Evolutionary conservation across 768 basidiomycete genomes (phyloP), one percentile per base, ranked within the genome.

Genomic region (Kwoniella shandongensis): DNA sequence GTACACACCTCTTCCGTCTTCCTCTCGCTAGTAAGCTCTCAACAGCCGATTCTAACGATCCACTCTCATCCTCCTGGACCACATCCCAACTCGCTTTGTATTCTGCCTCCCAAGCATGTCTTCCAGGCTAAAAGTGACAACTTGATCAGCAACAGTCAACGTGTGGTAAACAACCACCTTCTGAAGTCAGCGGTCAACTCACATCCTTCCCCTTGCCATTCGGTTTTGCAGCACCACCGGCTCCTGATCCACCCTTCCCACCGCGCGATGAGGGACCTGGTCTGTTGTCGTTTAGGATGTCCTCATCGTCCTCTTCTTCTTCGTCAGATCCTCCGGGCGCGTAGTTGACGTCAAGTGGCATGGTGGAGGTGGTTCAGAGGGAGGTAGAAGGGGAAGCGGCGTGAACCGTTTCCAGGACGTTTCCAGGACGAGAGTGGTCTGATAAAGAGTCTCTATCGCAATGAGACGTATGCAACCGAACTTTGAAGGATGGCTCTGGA

Each of bases 21-120:
- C 88, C 86, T 63, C 91, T 81, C 8, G 93, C 89, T 79, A 98
- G 83, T 67, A 89, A 81, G 63, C 90, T 89, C 65, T 92, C 86
- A 5, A 99, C 92, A 2, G 91, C 88, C 1, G 86, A 83, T 57
- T 93, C 89, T 61, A 99, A 76, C 72, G 89, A 93, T 1, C 96
- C 96, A 0, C 82, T 83, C 70, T 92, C 94, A 75, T 98, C 96
- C 75, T 98, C 94, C 73, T 93, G 89, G 0, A 98, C 91, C 0
- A 88, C 88, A 67, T 98, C 96, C 96, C 96, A 99, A 44, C 90
- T 89, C 36, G 92, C 86, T 30, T 88, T 85, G 73, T 92, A 97
- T 2, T 88, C 87, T 1, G 90, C 94, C 73, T 98, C 94, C 94
- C 94, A 99, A 27, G 91, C 88, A 65, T 94, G 93, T 3, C 58